Base-by-base conservation (phyloP, 805 yeast genomes). In the Kuraishia floccosa region DNA sequence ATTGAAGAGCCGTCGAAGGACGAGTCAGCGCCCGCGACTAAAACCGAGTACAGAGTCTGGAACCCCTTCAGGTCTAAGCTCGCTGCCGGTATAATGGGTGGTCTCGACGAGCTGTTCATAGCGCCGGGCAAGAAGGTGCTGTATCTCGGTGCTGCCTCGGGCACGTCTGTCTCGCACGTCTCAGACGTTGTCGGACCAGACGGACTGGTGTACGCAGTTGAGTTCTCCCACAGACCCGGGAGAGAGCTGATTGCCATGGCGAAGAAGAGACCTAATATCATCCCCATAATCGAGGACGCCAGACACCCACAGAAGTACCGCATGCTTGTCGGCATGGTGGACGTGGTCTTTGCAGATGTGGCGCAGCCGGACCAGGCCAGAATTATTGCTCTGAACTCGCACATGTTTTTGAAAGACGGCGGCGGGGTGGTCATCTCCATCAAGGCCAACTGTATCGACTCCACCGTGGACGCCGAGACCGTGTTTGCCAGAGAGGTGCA, bases 351-450 rank as follows among this genome's bases (percentile, higher is more conserved):
- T 55, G 98, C 98, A 40, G 98, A 91, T 72, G 98, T 91, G 58
- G 98, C 98, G 44, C 98, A 91, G 71, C 98, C 98, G 27, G 98
- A 91, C 68, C 98, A 91, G 71, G 98, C 98, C 48, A 93, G 98
- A 81, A 91, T 91, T 58, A 89, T 91, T 60, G 98, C 97, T 32
- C 76, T 91, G 58, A 91, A 91, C 76, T 79, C 97, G 35, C 98
- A 91, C 64, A 71, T 89, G 74, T 91, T 91, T 81, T 74, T 91
- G 58, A 91, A 91, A 65, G 96, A 91, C 63, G 86, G 80, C 64
- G 98, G 98, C 65, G 94, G 95, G 58, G 98, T 91, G 45, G 91
- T 91, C 43, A 91, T 91, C 55, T 89, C 97, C 52, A 91, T 91
- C 66, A 91, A 91, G 76, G 98, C 98, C 51, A 91, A 91, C 86